A percentile compares a stretch with the other conserved stretches of the same genome.
Conservation (phyloP, 345 rosid genomes). For the Linum trigynum region DNA sequence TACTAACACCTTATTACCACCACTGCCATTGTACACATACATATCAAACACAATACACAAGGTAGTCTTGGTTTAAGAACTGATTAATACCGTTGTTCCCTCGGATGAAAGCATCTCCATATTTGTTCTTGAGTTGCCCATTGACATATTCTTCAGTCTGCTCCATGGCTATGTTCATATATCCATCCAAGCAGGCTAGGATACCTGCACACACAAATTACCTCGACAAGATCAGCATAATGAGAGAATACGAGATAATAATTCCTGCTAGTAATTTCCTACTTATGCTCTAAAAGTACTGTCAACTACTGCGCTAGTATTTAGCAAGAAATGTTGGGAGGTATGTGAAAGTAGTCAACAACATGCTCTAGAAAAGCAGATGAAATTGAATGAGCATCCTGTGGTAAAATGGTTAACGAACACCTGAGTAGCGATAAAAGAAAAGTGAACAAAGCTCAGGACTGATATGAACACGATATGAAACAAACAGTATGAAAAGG, state of each 20-base stretch:
- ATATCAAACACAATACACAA: background rate
- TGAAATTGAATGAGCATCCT: background rate
- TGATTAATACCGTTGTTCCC: constrained; percentile 67
- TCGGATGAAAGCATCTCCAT: constrained; percentile 92
- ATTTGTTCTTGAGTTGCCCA: constrained; percentile 88
- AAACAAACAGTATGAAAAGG: background rate
- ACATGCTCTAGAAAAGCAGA: no score
- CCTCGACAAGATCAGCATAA: background rate
- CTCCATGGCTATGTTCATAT: constrained; percentile 97
- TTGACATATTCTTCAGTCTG: constrained; percentile 92
- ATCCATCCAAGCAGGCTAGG: constrained; percentile 84
- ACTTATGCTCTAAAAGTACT: no score
- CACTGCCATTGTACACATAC: background rate
- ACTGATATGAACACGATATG: no score
- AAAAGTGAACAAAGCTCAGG: background rate
- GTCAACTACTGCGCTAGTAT: no score
- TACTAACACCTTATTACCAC: background rate
- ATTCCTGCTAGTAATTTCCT: no score
- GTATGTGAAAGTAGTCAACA: no score
- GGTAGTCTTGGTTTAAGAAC: no score
- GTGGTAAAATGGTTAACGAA: background rate
- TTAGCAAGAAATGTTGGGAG: no score
- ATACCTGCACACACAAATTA: constrained; percentile 38
- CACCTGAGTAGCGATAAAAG: background rate
- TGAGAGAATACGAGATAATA: no score